Base-by-base conservation (phyloP, 2,329 filamentous ascomycete genomes). In the Chalaropsis ovoidea region DNA sequence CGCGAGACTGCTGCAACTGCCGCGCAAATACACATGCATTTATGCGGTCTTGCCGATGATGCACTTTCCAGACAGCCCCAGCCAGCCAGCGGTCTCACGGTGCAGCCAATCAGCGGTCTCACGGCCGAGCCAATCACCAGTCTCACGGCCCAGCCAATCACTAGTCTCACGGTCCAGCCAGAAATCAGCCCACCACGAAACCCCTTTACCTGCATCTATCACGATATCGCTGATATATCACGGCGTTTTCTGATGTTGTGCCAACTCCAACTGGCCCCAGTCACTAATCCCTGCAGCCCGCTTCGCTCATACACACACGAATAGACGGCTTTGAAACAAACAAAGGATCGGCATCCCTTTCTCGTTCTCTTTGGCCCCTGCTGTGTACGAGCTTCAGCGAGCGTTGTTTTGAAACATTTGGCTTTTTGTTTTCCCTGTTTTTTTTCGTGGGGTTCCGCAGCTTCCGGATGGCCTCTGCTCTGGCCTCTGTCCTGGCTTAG, bases 31-130 rank as follows among this genome's bases (percentile, higher is more conserved):
- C 22, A 27, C 19, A n/a, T 56, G 13, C 49, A 56, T 56, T 31
- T 56, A 56, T 56, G 24, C 52, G 22, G 24, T 56, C 52, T 31
- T 56, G 52, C 24, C 52, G 52, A 56, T 56, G 52, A 56, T 56
- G 52, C 52, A 56, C 13, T 56, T 31, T 56, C 52, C 52, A 56
- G 52, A 56, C 52, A 17, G 24, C 13, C 15, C 13, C 22, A 56
- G 52, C 11, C 42, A n/a, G 13, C 6, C 6, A 31, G 31, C 31
- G 6, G n/a, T n/a, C n/a, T n/a, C n/a, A n/a, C n/a, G 31, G 6
- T 6, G 3, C 31, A 31, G 31, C 31, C 31, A 31, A 31, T 31
- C 6, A 31, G 31, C 31, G n/a, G n/a, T n/a, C n/a, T n/a, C n/a
- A n/a, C n/a, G n/a, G 6, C 31, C 31, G 3, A 31, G 31, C 31